Conservation (phyloP, 495 filamentous ascomycete genomes). For the Aspergillus nanangensis region DNA sequence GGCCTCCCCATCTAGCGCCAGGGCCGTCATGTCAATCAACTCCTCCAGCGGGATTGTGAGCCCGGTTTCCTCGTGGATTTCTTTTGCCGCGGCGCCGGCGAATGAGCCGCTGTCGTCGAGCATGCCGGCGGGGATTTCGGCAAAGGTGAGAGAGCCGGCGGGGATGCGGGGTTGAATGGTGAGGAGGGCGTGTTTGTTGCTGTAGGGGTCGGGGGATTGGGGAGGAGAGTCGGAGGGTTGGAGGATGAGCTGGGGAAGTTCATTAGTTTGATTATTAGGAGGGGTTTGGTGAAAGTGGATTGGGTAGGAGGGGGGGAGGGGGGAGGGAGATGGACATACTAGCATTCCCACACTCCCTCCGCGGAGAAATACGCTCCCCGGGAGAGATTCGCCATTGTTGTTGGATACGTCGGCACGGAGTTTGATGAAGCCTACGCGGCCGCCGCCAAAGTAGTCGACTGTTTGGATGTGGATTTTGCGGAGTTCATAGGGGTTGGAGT, state of each 20-base stretch:
- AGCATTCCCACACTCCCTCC: slow-evolving; percentile 82
- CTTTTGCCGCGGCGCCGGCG: slow-evolving; percentile 70
- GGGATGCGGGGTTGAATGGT: slow-evolving; percentile 82
- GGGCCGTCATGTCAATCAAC: slow-evolving; percentile 65
- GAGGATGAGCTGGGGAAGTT: slow-evolving; percentile 55
- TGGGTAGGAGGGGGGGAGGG: slow-evolving; percentile 63
- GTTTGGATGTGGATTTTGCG: slow-evolving; percentile 67
- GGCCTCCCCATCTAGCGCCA: slow-evolving; percentile 38
- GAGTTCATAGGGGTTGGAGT: slow-evolving; percentile 64
- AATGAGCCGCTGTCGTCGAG: slow-evolving; percentile 75
- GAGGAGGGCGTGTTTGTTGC: slow-evolving; percentile 65
- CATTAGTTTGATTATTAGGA: too few species aligned
- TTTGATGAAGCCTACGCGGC: slow-evolving; percentile 74
- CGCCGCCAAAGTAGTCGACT: slow-evolving; percentile 64
- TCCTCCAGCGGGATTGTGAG: slow-evolving; percentile 51
- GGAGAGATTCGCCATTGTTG: slow-evolving; percentile 57
- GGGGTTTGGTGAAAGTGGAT: too few species aligned
- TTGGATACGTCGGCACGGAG: slow-evolving; percentile 64
- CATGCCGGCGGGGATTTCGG: slow-evolving; percentile 88
- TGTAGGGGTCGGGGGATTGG: slow-evolving; percentile 24
- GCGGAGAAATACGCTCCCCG: slow-evolving; percentile 74
- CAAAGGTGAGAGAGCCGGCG: slow-evolving; percentile 67
- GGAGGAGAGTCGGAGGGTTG: slow-evolving; percentile 59
- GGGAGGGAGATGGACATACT: slow-evolving; percentile 30
- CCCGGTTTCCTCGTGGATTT: slow-evolving; percentile 80